Evolutionary conservation across 306 rosid genomes (phyloP).

Genomic region (Vachellia collinsii): DNA sequence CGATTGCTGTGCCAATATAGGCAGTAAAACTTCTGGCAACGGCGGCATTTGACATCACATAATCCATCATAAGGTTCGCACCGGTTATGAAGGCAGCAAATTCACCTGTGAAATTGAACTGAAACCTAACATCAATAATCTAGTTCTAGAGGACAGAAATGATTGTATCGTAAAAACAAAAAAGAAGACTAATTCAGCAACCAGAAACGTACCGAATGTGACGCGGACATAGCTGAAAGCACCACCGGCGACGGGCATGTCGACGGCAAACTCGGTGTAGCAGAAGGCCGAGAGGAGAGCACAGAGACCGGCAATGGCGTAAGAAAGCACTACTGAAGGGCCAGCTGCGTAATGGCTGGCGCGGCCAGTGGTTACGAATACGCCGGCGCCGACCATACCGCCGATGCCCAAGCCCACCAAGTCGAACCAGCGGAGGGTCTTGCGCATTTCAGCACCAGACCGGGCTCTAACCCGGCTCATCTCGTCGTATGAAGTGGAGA

Average conservation of each 20-base stretch:
- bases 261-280: conserved; percentile 96
- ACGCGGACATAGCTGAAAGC: conserved; percentile 95
- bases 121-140: neutral
- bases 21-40: conserved; percentile 71
- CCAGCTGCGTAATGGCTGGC: conserved; percentile 71
- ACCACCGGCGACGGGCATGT: conserved; percentile 96
- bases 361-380: conserved; percentile 76
- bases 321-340: conserved; percentile 75
- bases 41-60: conserved; percentile 94
- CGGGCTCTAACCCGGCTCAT: conserved; percentile 59
- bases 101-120: conserved; percentile 56
- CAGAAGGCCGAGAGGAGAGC: conserved; percentile 94
- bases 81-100: conserved; percentile 86
- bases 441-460: conserved; percentile 71
- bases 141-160: neutral
- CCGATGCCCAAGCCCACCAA: conserved; percentile 79
- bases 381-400: conserved; percentile 96
- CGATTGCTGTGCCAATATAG: conserved; percentile 68
- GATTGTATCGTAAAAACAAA: neutral
- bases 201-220: conserved; percentile 63
- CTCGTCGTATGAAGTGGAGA: conserved; percentile 77
- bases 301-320: conserved; percentile 98
- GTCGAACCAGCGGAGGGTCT: conserved; percentile 82
- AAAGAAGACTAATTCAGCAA: neutral
- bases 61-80: conserved; percentile 82